Evolutionary conservation across 148 eudicot genomes (phyloP), one percentile per base, ranked within the genome.

Genomic region (Limonium bicolor): DNA sequence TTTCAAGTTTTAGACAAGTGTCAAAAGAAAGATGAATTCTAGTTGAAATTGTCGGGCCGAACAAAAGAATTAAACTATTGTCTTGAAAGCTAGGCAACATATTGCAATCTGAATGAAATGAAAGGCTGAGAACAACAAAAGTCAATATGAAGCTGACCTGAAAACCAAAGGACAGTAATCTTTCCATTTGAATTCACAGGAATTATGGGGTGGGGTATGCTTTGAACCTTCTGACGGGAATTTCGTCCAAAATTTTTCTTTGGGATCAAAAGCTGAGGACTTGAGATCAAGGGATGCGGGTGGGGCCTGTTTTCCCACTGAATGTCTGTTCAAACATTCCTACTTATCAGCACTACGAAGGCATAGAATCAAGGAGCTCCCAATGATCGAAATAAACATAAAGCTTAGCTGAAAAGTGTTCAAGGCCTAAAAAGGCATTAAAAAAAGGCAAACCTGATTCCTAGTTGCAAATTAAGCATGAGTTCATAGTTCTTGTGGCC

Each of bases 211-310:
- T 20, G 99, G 99, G 21, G 99, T 92, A 52, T 60, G 19, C 43
- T 92, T 92, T 15, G 99, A 92, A 24, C 99, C 99, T 60, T 92
- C 99, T 2, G 85, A 45, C 16, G 99, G 99, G 57, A 92, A 85
- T 36, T 67, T 78, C n/a, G 99, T 92, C 99, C 99, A 92, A 7
- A 63, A 66, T 47, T 92, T 92, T 26, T 81, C 99, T 59, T 65
- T 85, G 1, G 99, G 88, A 36, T 92, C 82, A 31, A 92, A 92
- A 42, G 94, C 99, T 3, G 95, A 76, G 19, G 99, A 31, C 67
- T 71, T 85, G n/a, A 92, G 56, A 55, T 81, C 95, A 3, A 85
- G 74, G 7, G 78, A 72, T 46, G 80, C 59, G 16, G 59, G 66
- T n/a, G 99, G 94, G 46, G 86, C 95, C 1, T 83, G 88, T 55